Evolutionary conservation across 108 stramenopile species (phyloP), one percentile per base, ranked within the genome.

Genomic region (Cyclotella atomus): DNA sequence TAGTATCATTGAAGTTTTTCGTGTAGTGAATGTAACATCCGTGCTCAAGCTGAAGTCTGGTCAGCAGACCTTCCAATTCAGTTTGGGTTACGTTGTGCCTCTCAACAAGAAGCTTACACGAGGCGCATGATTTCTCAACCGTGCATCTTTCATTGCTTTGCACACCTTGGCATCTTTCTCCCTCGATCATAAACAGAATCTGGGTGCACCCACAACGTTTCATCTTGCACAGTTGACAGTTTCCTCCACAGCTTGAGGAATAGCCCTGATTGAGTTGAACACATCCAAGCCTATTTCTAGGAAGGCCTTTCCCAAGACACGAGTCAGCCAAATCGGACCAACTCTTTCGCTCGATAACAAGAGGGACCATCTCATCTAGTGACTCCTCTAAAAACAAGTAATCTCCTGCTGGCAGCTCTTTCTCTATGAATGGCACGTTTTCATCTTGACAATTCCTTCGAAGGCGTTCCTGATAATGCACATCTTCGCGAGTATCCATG

Each of bases 261-360:
- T 45, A 60, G 59, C 44, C 41, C n/a, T 54, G 29, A 25, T 68
- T 77, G 16, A 83, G 19, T 23, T 62, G 75, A 34, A 86, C 85
- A 34, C 85, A 86, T 28, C 81, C 85, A 21, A 86, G 76, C 25
- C 85, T 49, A 57, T 80, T 75, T 6, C 59, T 63, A 21, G 75
- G 79, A 28, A 54, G 56, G 6, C 85, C 85, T 47, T 71, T 76
- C 16, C 69, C 75, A n/a, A 76, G 64, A 47, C 75, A 75, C 27
- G 72, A 74, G 50, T 86, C 85, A 27, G 85, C 85, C 49, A 86
- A 68, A 73, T 86, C 85, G 1, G 78, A 80, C 85, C 83, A 86
- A 19, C 76, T 70, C 55, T 86, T 86, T 19, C 85, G 65, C 45
- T 86, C 85, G 49, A 84, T 65, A 21, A 86, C 71, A 32, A 86